Base-by-base conservation (phyloP, 139 green algal species). In the Tetraselmis chui region DNA sequence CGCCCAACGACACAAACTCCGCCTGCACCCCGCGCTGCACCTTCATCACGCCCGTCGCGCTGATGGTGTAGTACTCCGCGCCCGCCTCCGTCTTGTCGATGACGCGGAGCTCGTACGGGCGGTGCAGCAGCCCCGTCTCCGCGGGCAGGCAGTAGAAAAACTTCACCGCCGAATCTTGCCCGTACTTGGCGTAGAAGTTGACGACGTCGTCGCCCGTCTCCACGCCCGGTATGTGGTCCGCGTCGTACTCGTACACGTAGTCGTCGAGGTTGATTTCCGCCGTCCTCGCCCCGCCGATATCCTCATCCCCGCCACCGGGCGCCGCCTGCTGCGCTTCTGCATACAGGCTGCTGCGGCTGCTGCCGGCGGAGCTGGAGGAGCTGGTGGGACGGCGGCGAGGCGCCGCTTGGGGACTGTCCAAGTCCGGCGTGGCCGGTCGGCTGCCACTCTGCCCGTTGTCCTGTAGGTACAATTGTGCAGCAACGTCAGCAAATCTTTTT, bases 61-160 rank as follows among this genome's bases (percentile, higher is more conserved):
- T 90, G n/a, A 96, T 83, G 0, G 89, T 95, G 85, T 92, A 95
- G 89, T 96, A 93, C 87, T 95, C 92, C 0, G 76, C 79, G 1
- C 31, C 59, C 23, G 59, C 75, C 31, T 88, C 83, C 28, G 90
- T 86, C 45, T 92, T 82, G 2, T 78, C 76, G 1, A 93, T 89
- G 5, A 95, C 92, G 30, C 91, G 31, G 30, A 96, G 82, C 81
- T 95, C 89, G 81, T 95, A 96, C 0, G 93, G 92, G 29, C 91
- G 79, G 87, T 91, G 93, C 1, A 88, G 83, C 1, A 90, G 30
- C 0, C 82, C 84, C 76, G 85, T 86, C 25, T 86, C 84, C 23
- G 88, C 85, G 18, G 45, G 77, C 87, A 92, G 87, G 87, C 92
- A 96, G 88, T 94, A 94, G 83, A 96, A 95, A 83, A 96, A 94